Conservation (phyloP, 768 basidiomycete species). For the Plicaturopsis crispa region DNA sequence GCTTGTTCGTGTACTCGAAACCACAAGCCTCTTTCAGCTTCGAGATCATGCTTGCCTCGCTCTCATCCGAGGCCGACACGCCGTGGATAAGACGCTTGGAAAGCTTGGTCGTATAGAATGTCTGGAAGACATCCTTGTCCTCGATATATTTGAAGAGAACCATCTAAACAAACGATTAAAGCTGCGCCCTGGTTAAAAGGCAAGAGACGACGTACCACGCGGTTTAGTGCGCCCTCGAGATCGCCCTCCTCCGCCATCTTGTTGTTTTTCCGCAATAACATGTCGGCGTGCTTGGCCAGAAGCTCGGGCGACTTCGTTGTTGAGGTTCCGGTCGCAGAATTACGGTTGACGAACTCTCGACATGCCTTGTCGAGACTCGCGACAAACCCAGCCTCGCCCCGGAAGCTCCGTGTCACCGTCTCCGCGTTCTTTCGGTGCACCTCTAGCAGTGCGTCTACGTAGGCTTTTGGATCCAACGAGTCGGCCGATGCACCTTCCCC, state of each 20-base stretch:
- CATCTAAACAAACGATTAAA: constrained; percentile 53
- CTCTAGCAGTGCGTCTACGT: constrained; percentile 86
- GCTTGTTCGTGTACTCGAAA: constrained; percentile 93
- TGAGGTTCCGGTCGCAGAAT: constrained; percentile 81
- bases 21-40: constrained; percentile 96
- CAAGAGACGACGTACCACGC: constrained; percentile 56
- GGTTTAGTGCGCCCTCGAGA: constrained; percentile 82
- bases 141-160: constrained; percentile 96
- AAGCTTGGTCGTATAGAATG: constrained; percentile 92
- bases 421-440: constrained; percentile 91
- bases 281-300: constrained; percentile 87
- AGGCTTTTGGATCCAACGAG: constrained; percentile 82
- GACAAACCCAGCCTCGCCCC: constrained; percentile 89
- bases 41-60: constrained; percentile 95
- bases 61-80: constrained; percentile 91
- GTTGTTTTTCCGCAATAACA: constrained; percentile 87
- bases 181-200: not conserved
- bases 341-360: constrained; percentile 90
- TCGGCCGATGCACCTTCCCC: constrained; percentile 50
- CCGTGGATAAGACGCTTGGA: constrained; percentile 89
- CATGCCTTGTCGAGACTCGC: constrained; percentile 93
- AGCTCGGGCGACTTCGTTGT: constrained; percentile 88
- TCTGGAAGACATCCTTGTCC: constrained; percentile 98
- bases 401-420: constrained; percentile 82
- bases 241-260: constrained; percentile 91